Conservation (phyloP, 805 yeast species). For the Myxozyma geophila region DNA sequence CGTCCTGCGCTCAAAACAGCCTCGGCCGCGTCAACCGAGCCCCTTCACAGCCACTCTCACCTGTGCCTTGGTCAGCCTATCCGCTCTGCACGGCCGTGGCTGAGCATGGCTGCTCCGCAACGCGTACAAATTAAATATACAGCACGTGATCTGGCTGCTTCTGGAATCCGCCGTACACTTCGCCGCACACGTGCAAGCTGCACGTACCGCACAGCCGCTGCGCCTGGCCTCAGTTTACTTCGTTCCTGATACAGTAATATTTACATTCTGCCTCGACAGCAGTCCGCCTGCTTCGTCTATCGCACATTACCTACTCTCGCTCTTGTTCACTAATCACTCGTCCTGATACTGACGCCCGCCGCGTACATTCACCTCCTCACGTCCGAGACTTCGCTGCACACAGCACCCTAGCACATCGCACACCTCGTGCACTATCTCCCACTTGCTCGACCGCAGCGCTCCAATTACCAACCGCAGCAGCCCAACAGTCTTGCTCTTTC, state of each 20-base stretch:
- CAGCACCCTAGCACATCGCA: constrained; percentile 32
- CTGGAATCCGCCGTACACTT: too few relatives aligned
- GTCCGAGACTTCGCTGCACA: constrained; percentile 35
- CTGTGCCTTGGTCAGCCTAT: neutral
- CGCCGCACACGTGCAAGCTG: too few relatives aligned
- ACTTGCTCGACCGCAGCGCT: constrained; percentile 38
- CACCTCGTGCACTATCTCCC: constrained; percentile 41
- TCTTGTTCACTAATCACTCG: neutral
- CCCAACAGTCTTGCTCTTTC: constrained; percentile 60
- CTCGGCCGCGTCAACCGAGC: constrained; percentile 12
- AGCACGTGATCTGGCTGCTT: too few relatives aligned
- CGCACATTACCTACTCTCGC: neutral
- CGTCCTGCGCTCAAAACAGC: neutral
- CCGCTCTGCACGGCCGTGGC: neutral
- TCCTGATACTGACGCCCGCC: constrained; percentile 25
- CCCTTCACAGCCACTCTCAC: neutral
- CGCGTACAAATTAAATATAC: too few relatives aligned
- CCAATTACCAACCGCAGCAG: constrained; percentile 47
- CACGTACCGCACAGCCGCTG: too few relatives aligned
- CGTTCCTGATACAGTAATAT: too few relatives aligned
- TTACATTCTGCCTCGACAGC: too few relatives aligned
- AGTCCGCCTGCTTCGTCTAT: neutral
- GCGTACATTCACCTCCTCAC: constrained; percentile 21
- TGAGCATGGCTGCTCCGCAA: too few relatives aligned
- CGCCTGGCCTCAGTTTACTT: too few relatives aligned